Evolutionary conservation across 768 basidiomycete genomes (phyloP).

Genomic region (Rhizopogon vinicolor): DNA sequence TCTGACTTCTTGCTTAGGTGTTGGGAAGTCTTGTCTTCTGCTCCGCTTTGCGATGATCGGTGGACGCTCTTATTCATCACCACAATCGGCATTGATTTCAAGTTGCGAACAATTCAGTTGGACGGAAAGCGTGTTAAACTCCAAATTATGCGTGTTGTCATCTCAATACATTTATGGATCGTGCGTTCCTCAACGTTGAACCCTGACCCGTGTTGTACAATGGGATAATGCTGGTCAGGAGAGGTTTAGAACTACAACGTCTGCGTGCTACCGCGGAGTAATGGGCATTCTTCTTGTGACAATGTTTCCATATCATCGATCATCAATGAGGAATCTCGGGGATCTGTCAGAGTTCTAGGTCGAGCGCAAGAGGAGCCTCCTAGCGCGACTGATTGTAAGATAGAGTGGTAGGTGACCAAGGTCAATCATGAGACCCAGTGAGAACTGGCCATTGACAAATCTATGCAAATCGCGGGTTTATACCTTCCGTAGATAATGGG

Average conservation of each 20-base stretch:
- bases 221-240: conserved; percentile 98
- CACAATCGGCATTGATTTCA: conserved; percentile 99
- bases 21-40: conserved; percentile 94
- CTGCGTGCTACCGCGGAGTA: conserved; percentile 98
- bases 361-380: too few relatives aligned
- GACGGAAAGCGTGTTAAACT: conserved; percentile 98
- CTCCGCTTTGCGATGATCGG: conserved; percentile 97
- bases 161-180: too few relatives aligned
- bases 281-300: conserved; percentile 98
- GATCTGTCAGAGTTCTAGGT: too few relatives aligned
- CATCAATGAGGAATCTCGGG: too few relatives aligned
- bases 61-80: conserved; percentile 99
- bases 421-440: too few relatives aligned
- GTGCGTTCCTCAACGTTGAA: conserved; percentile 40
- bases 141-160: conserved; percentile 52
- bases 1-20: conserved; percentile 6
- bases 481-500: too few relatives aligned
- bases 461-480: too few relatives aligned
- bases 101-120: conserved; percentile 97
- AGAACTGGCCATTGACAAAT: too few relatives aligned
- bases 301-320: conserved; percentile 46
- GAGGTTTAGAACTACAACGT: conserved; percentile 97
- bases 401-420: too few relatives aligned
- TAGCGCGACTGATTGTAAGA: too few relatives aligned
- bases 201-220: conserved; percentile 35